Percentiles rank a stretch among this genome's conserved stretches.
Evolutionary conservation across 2,329 filamentous ascomycete species (phyloP).

Genomic region (Claviceps sp.): DNA sequence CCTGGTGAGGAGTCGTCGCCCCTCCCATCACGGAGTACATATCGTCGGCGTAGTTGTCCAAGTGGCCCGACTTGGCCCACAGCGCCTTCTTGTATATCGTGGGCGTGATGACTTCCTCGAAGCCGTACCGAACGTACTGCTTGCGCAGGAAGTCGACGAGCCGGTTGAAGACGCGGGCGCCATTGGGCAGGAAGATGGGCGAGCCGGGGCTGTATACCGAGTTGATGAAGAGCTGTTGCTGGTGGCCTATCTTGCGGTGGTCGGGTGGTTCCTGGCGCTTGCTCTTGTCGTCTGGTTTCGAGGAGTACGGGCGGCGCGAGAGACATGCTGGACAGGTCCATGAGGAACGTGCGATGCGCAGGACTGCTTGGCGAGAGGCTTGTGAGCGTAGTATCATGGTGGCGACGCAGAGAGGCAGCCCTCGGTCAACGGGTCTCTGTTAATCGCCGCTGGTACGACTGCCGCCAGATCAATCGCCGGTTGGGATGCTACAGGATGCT

Average conservation of each 20-base stretch:
- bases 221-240: constrained; percentile 67
- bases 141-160: constrained; percentile 69
- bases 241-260: constrained; percentile 45
- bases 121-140: constrained; percentile 75
- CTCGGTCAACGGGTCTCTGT: neutral
- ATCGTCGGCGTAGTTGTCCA: constrained; percentile 82
- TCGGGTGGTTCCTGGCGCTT: constrained; percentile 29
- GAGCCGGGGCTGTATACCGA: constrained; percentile 74
- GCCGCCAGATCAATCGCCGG: too few species aligned
- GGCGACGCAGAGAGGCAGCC: neutral
- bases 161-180: constrained; percentile 71
- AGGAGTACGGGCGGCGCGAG: constrained; percentile 17
- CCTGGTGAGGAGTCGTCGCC: constrained; percentile 6
- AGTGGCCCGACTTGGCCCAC: constrained; percentile 76
- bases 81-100: constrained; percentile 82
- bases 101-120: constrained; percentile 78
- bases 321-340: constrained; percentile 22
- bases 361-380: constrained; percentile 8
- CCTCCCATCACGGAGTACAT: constrained; percentile 70
- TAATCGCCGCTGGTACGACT: neutral
- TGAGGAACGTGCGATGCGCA: constrained; percentile 8
- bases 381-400: constrained; percentile 20
- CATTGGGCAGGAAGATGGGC: constrained; percentile 71
- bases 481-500: too few species aligned
- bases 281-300: constrained; percentile 5